phyloP scores from a whole-genome alignment of 148 eudicot species.

The Hydrangea macrophylla region DNA sequence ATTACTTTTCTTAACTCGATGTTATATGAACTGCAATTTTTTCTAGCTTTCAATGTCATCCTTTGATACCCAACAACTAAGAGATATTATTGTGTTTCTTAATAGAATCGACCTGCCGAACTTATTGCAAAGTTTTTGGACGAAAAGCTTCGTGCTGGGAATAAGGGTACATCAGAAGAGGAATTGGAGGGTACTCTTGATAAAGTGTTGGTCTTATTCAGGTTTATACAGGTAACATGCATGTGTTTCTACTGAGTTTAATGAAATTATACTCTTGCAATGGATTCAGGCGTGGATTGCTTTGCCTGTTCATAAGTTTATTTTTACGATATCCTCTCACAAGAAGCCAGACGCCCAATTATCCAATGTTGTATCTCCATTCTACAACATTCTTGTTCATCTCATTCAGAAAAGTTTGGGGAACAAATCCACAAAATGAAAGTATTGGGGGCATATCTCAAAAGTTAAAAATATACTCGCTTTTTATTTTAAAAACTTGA shows the following conservation, averaged over 20 bases:
- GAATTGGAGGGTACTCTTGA: slow-evolving; percentile 96
- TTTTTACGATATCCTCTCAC: too few species aligned
- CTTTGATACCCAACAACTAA: slow-evolving; percentile 7
- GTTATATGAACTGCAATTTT: too few species aligned
- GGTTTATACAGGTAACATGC: slow-evolving; percentile 80
- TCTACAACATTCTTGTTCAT: too few species aligned
- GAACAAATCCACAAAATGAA: too few species aligned
- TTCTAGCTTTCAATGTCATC: slow-evolving; percentile 12
- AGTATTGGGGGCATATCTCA: too few species aligned
- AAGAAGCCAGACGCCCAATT: too few species aligned
- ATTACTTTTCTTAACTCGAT: too few species aligned
- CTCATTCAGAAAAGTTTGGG: too few species aligned
- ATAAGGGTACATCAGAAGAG: slow-evolving; percentile 97
- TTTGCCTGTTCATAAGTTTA: too few species aligned
- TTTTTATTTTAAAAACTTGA: too few species aligned
- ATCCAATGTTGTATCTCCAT: too few species aligned
- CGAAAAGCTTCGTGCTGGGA: slow-evolving; percentile 98
- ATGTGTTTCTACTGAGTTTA: not conserved
- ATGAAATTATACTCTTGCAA: not conserved
- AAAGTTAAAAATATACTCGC: too few species aligned
- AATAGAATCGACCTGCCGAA: slow-evolving; percentile 95
- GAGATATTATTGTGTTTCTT: slow-evolving; percentile 11
- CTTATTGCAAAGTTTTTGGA: slow-evolving; percentile 93
- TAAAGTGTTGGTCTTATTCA: slow-evolving; percentile 87
- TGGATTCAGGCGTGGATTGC: not conserved